These are phyloP conservation scores for Lolium rigidum DNA, from an alignment of 176 grass and related monocot species.

Conservation along the genomic window DNA sequence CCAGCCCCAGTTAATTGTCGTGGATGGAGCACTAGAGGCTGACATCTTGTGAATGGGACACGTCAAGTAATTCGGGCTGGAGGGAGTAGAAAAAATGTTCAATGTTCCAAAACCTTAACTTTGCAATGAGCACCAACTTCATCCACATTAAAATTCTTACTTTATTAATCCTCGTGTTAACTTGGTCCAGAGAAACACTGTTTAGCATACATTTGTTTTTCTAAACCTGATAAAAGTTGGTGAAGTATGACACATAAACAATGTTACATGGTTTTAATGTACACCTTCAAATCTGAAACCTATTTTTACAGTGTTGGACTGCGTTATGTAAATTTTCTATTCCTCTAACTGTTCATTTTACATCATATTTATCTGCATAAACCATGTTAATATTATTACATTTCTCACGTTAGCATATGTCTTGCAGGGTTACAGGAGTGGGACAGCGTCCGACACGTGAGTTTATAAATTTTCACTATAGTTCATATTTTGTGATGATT, in stretches of 20 bases:
- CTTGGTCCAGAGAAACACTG: neutral
- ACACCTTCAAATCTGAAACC: slow-evolving; percentile 25
- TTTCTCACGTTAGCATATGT: slow-evolving; percentile 47
- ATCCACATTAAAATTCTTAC: neutral
- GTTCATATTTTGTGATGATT: slow-evolving; percentile 32
- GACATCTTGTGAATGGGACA: too few relatives aligned
- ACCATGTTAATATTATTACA: neutral
- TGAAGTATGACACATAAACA: slow-evolving; percentile 4
- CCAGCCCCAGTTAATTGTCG: too few relatives aligned
- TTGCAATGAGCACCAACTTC: neutral
- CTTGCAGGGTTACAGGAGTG: slow-evolving; percentile 90
- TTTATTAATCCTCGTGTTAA: neutral
- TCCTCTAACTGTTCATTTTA: neutral
- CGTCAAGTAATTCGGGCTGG: too few relatives aligned
- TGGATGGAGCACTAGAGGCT: too few relatives aligned
- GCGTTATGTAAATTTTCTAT: neutral
- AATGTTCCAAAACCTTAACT: neutral
- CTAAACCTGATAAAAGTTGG: slow-evolving; percentile 8
- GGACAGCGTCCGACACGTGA: slow-evolving; percentile 93
- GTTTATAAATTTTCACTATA: slow-evolving; percentile 33
- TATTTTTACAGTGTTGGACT: neutral
- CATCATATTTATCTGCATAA: slow-evolving; percentile 12
- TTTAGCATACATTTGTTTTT: neutral
- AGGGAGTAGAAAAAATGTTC: neutral
- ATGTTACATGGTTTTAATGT: neutral